Conservation (phyloP, 2,329 filamentous ascomycete genomes). For the Diaporthe humulicola region DNA sequence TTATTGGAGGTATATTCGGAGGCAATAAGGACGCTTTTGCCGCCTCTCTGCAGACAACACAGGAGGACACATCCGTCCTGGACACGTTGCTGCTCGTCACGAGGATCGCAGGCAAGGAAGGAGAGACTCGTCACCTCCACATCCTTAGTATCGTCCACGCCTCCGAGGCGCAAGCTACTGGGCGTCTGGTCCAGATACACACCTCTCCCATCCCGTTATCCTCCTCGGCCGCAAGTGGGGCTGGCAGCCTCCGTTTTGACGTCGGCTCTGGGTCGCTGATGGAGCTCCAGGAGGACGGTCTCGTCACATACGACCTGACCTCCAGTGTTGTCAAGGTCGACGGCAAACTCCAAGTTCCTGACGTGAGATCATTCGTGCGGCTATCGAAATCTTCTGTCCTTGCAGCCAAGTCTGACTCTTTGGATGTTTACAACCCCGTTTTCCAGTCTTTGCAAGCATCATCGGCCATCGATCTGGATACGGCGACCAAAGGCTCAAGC, state of each 20-base stretch:
- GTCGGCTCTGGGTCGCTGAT: conserved; percentile 74
- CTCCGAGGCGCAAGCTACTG: conserved; percentile 25
- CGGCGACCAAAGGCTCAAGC: conserved; percentile 44
- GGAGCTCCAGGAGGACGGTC: conserved; percentile 64
- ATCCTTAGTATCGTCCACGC: conserved; percentile 47
- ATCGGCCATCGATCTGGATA: conserved; percentile 57
- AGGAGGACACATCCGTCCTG: conserved; percentile 58
- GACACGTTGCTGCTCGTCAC: conserved; percentile 69
- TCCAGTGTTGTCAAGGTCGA: conserved; percentile 72
- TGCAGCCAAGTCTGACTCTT: conserved; percentile 66
- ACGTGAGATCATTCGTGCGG: conserved; percentile 73
- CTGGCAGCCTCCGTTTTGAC: conserved; percentile 66
- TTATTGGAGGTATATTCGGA: conserved; percentile 68
- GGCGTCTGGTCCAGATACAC: conserved; percentile 46
- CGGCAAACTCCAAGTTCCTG: conserved; percentile 65
- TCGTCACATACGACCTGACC: conserved; percentile 75
- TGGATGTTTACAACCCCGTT: conserved; percentile 77
- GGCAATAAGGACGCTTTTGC: conserved; percentile 65
- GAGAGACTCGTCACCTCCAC: conserved; percentile 49
- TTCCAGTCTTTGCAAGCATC: conserved; percentile 73
- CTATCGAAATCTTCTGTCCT: conserved; percentile 77
- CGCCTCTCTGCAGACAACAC: conserved; percentile 62
- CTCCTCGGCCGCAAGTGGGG: not conserved
- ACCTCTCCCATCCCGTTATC: conserved; percentile 49
- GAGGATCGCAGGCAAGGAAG: conserved; percentile 48